Evolutionary conservation across 331 rosid species (phyloP).

Genomic region (Ulmus americana): DNA sequence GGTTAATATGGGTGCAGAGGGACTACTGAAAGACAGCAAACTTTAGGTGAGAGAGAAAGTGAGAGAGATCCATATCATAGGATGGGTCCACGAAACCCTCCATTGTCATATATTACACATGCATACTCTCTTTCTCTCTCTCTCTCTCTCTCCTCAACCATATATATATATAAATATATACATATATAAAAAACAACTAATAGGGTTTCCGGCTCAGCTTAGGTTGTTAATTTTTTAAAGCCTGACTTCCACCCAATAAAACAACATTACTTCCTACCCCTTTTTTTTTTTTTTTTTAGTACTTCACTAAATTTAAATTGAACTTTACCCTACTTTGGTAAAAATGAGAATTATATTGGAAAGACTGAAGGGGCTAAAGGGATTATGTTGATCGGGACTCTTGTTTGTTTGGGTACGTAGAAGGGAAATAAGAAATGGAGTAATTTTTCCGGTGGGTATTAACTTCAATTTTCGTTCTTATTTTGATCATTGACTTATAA

Average conservation of each 20-base stretch:
- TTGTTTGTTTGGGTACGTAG: no score
- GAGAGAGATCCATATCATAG: constrained; percentile 31
- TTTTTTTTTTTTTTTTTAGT: no score
- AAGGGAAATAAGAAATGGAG: no score
- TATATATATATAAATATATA: background rate
- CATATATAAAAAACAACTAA: background rate
- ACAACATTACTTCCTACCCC: background rate
- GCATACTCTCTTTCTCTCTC: constrained; percentile 10
- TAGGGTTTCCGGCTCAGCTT: constrained; percentile 15
- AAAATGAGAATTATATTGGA: no score
- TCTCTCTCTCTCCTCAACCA: background rate
- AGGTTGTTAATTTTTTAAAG: background rate
- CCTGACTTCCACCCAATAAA: background rate
- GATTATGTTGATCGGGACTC: no score
- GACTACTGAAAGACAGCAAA: constrained; percentile 54
- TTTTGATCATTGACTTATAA: no score
- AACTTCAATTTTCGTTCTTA: no score
- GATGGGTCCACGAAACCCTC: constrained; percentile 34
- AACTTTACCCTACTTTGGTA: no score
- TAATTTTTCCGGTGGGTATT: no score
- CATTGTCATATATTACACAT: background rate
- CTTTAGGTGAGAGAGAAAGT: constrained; percentile 45
- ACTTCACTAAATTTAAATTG: no score
- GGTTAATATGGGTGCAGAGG: constrained; percentile 48
- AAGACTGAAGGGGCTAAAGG: no score